phyloP scores from a whole-genome alignment of 257 asterid genomes.

The Penstemon newberryi region DNA sequence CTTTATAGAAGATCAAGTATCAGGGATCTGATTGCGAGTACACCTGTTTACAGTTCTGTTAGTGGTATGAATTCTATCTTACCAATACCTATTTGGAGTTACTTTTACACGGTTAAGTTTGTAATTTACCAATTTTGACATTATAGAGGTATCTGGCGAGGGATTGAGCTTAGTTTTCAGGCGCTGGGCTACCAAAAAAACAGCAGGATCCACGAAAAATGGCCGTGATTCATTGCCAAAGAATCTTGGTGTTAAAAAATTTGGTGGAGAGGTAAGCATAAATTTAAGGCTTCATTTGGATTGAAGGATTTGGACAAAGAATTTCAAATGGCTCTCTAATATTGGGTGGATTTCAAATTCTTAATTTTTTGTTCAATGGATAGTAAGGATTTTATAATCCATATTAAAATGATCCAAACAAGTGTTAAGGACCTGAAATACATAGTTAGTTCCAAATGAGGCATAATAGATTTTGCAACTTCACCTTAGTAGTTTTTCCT shows the following conservation, averaged over 20 bases:
- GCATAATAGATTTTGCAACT: slow-evolving; percentile 9
- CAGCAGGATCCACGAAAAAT: slow-evolving; percentile 91
- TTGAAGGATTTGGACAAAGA: no score
- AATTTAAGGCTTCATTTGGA: no score
- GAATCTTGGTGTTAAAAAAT: slow-evolving; percentile 88
- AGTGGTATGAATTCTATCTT: slow-evolving; percentile 43
- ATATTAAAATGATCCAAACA: no score
- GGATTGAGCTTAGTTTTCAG: slow-evolving; percentile 75
- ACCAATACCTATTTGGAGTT: background rate
- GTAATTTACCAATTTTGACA: background rate
- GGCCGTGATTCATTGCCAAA: slow-evolving; percentile 91
- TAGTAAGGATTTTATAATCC: no score
- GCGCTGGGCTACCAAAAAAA: slow-evolving; percentile 93
- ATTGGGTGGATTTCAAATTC: no score
- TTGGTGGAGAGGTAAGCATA: slow-evolving; percentile 86
- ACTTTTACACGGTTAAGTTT: background rate
- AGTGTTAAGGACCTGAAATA: no score
- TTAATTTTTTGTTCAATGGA: no score
- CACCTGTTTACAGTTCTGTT: slow-evolving; percentile 54
- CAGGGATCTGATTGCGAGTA: slow-evolving; percentile 51
- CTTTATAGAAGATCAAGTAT: slow-evolving; percentile 55
- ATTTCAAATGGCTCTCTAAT: no score
- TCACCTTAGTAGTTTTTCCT: background rate
- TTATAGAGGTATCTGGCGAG: slow-evolving; percentile 65
- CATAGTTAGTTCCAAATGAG: no score